Evolutionary conservation across 2,329 filamentous ascomycete genomes (phyloP), one percentile per base, ranked within the genome.

Genomic region (Neofusicoccum cordaticola): DNA sequence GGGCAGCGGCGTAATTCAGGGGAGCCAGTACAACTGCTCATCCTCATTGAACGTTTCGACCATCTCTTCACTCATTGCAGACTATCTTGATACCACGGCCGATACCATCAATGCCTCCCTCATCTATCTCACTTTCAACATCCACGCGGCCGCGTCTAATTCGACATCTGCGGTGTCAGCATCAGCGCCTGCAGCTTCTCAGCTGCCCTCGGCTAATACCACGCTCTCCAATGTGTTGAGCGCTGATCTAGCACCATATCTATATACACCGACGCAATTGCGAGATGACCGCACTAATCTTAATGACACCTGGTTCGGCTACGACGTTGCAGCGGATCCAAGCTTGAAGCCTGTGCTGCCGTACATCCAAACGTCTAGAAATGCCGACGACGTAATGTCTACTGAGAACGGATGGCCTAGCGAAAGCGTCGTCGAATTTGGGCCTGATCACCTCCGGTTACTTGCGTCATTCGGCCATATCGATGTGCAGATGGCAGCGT

Each of bases 361-460:
- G 19, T 79, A 15, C 66, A 22, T 65, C 9, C n/a, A 50, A 2
- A 51, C n/a, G 15, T 39, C 35, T 9, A 27, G 11, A 31, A 51
- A 71, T 17, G 73, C 70, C 37, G 71, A 66, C 53, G 77, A 79
- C 17, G 69, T 74, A 7, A 48, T 71, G 2, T 79, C 79, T 19
- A 88, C 86, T 0, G 71, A 79, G 0, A 81, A 87, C 73, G 88
- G 88, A 11, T 90, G 88, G 88, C 88, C 88, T 0, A 84, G 82
- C n/a, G 83, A 86, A 68, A 80, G 81, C 19, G 87, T 82, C 68
- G 74, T 88, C 39, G 84, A 87, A 68, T 80, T 88, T 50, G 63
- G 63, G 2, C 77, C 79, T 1, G 76, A 80, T 52, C 79, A 80
- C n/a, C 82, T 82, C 67, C 79, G 87, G 37, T 68, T 89, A 2